Percentiles rank a stretch among this genome's conserved stretches.
Evolutionary conservation across 1,284 basidiomycete species (phyloP).

Genomic region (Phylloboletellus chloephorus): DNA sequence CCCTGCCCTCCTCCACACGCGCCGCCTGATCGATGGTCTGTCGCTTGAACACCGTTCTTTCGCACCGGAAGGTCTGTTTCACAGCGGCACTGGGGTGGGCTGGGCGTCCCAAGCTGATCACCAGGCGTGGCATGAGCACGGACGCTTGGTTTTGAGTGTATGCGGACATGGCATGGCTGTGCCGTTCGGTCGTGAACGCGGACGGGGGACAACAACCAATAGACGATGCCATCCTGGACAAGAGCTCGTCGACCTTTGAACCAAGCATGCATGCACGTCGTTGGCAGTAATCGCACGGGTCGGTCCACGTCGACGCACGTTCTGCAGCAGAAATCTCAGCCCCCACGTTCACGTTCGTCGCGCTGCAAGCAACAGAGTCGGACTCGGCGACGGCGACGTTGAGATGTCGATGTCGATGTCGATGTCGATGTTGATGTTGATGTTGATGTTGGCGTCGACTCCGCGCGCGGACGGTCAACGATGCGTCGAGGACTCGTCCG

Average conservation of each 20-base stretch:
- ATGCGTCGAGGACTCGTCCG: too few relatives aligned
- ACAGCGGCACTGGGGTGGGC: background rate
- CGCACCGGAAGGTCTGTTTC: constrained; percentile 1
- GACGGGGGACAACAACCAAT: constrained; percentile 22
- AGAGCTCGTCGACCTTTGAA: constrained; percentile 11
- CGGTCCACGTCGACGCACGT: constrained; percentile 6
- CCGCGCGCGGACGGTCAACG: too few relatives aligned
- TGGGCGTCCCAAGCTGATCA: constrained; percentile 16
- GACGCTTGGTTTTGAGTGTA: constrained; percentile 16
- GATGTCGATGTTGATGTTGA: too few relatives aligned
- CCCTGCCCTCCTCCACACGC: background rate
- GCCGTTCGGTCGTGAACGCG: constrained; percentile 2
- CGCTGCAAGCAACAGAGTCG: too few relatives aligned
- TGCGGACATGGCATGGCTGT: constrained; percentile 15
- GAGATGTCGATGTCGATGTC: too few relatives aligned
- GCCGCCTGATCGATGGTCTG: background rate
- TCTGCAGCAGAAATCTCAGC: constrained; percentile 2
- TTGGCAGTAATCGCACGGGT: too few relatives aligned
- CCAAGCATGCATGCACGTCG: too few relatives aligned
- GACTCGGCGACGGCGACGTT: constrained; percentile 12
- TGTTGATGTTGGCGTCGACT: too few relatives aligned
- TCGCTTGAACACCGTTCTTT: constrained; percentile 9
- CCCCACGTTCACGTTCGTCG: background rate
- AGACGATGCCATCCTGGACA: constrained; percentile 18
- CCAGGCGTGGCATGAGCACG: constrained; percentile 17